A percentile compares a stretch with the other conserved stretches of the same genome.
Conservation (phyloP, 2,329 filamentous ascomycete genomes). For the Elsinoe fawcettii region DNA sequence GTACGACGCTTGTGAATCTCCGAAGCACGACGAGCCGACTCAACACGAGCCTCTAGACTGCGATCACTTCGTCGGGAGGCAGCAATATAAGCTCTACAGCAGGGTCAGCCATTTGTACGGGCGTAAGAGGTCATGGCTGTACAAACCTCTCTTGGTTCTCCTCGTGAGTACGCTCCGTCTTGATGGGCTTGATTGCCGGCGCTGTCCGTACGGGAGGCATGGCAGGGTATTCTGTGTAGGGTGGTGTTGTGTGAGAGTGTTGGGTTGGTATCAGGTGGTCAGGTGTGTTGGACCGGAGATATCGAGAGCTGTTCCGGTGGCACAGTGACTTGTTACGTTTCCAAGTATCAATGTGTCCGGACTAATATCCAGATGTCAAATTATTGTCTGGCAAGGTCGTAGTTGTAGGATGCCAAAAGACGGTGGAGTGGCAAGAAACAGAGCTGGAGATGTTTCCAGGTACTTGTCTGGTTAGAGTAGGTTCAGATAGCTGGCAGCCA, state of each 20-base stretch:
- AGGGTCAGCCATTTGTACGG: background rate
- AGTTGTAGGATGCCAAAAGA: background rate
- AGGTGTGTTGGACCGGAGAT: background rate
- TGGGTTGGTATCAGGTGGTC: too few species aligned
- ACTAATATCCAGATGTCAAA: background rate
- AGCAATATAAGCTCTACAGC: conserved; percentile 72
- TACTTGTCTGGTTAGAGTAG: background rate
- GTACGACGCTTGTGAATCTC: conserved; percentile 84
- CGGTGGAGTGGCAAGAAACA: background rate
- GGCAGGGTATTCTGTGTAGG: background rate
- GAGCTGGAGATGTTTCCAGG: background rate
- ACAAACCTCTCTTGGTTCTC: conserved; percentile 67
- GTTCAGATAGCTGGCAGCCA: background rate
- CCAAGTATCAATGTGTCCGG: background rate
- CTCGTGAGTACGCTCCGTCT: conserved; percentile 69
- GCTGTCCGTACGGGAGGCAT: conserved; percentile 28
- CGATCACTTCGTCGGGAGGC: conserved; percentile 81
- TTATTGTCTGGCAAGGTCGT: background rate
- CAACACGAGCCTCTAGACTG: conserved; percentile 76
- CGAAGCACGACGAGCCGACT: conserved; percentile 82
- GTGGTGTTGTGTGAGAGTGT: background rate
- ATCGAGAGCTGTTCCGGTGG: background rate
- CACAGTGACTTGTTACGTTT: background rate
- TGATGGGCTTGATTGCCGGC: conserved; percentile 37
- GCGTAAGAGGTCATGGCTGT: background rate